Base-by-base conservation (phyloP, 2,329 filamentous ascomycete species). In the Diaporthe longicolla region DNA sequence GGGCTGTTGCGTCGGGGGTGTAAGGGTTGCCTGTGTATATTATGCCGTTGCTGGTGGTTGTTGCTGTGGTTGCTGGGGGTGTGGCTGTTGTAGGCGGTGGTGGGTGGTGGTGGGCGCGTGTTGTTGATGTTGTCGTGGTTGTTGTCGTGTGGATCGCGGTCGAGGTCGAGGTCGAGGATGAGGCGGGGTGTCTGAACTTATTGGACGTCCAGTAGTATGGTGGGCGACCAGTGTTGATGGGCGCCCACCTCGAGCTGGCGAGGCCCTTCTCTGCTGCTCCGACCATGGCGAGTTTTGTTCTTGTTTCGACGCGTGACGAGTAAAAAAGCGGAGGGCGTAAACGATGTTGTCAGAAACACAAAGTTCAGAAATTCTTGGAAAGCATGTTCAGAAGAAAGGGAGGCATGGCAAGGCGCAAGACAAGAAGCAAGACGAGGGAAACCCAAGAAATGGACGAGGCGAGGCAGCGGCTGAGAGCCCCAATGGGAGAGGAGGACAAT, bases 241-340 rank as follows among this genome's bases (percentile, higher is more conserved):
- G 72, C 5, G 74, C 74, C 74, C 74, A 76, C 26, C 70, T 50
- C 4, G 74, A 76, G 70, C 37, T 70, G 63, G 63, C 59, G 40
- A 76, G 73, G 17, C 74, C 74, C 29, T 54, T 73, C 9, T 75
- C 71, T 17, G 54, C 71, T 26, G 48, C 48, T 2, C 63, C 32
- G 32, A 50, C 63, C 63, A 68, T 68, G 48, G 10, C 37, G 37
- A 1, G 10, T 13, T 40, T 4, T 40, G 3, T 40, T 4, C 19
- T 19, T 26, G 15, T 32, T 43, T 43, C 1, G 17, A 24, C 24
- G 37, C 29, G 37, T 40, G 37, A 55, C 24, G 37, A 26, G 45
- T 4, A 24, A 21, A 24, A 48, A 37, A 52, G 19, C 63, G 54
- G 63, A n/a, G 4, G 7, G 45, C 21, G 21, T 26, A 66, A 37